These are phyloP conservation scores for Cladorrhinum samala DNA, from an alignment of 495 filamentous ascomycete genomes.

Conservation along the genomic window DNA sequence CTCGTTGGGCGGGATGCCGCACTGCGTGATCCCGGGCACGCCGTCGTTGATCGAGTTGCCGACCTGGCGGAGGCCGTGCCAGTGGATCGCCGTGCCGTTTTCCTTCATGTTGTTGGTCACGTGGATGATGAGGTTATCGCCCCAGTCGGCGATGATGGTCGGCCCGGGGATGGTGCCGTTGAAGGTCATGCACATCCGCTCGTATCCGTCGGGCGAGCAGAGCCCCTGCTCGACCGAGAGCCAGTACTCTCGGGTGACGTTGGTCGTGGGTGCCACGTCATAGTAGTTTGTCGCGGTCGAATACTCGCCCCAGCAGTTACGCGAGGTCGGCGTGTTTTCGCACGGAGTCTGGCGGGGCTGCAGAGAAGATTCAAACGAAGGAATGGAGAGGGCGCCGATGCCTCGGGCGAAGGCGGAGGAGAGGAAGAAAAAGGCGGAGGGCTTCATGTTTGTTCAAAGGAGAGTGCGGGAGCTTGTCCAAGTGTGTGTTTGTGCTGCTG, in stretches of 20 bases:
- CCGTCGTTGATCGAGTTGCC: conserved; percentile 28
- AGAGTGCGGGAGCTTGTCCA: too few species aligned
- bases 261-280: conserved; percentile 6
- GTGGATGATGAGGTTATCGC: conserved; percentile 40
- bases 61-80: conserved; percentile 29
- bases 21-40: conserved; percentile 26
- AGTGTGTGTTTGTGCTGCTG: too few species aligned
- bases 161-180: conserved; percentile 52
- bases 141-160: conserved; percentile 45
- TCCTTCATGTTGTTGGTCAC: conserved; percentile 19
- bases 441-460: too few species aligned
- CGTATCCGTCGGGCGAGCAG: conserved; percentile 45
- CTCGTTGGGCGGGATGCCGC: conserved; percentile 23
- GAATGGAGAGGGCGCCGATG: not conserved
- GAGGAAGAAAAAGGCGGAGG: not conserved
- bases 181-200: conserved; percentile 46
- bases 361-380: not conserved
- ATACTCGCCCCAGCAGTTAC: conserved; percentile 21
- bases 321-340: conserved; percentile 15
- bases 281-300: conserved; percentile 23
- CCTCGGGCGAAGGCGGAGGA: not conserved
- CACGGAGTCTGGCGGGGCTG: not conserved
- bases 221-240: conserved; percentile 23
- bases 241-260: conserved; percentile 11
- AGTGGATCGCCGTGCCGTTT: conserved; percentile 28